Evolutionary conservation across 441 rosid species (phyloP).

Genomic region (Populus hybrid): DNA sequence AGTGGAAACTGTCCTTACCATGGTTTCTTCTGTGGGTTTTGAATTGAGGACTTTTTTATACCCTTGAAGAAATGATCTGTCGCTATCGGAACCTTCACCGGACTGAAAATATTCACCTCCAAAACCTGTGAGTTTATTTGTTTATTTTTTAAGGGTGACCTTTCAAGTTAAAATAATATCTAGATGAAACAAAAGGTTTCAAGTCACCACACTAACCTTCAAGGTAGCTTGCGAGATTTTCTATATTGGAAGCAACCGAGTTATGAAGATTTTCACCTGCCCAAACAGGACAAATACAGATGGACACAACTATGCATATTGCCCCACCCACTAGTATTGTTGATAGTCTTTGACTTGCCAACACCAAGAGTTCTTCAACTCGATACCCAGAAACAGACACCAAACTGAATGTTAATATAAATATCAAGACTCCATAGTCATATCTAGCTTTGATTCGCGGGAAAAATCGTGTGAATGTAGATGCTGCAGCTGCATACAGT

Average conservation of each 20-base stretch:
- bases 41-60: slow-evolving; percentile 69
- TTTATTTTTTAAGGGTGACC: background rate
- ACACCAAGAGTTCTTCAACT: slow-evolving; percentile 44
- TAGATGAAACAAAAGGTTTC: background rate
- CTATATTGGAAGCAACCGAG: slow-evolving; percentile 49
- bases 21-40: slow-evolving; percentile 55
- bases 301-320: slow-evolving; percentile 56
- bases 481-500: slow-evolving; percentile 45
- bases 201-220: slow-evolving; percentile 42
- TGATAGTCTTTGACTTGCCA: slow-evolving; percentile 60
- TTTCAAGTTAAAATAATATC: background rate
- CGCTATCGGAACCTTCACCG: slow-evolving; percentile 23
- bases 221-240: slow-evolving; percentile 59
- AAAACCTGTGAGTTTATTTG: slow-evolving; percentile 46
- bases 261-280: slow-evolving; percentile 89
- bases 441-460: slow-evolving; percentile 77
- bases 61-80: slow-evolving; percentile 41
- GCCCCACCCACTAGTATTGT: slow-evolving; percentile 73
- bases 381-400: slow-evolving; percentile 73
- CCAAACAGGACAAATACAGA: slow-evolving; percentile 77
- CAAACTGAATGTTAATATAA: slow-evolving; percentile 73
- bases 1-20: slow-evolving; percentile 43
- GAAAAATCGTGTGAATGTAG: slow-evolving; percentile 70
- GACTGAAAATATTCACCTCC: slow-evolving; percentile 52
- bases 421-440: slow-evolving; percentile 78